Evolutionary conservation across 1,284 basidiomycete genomes (phyloP).

Genomic region (Sporisorium exsertum): DNA sequence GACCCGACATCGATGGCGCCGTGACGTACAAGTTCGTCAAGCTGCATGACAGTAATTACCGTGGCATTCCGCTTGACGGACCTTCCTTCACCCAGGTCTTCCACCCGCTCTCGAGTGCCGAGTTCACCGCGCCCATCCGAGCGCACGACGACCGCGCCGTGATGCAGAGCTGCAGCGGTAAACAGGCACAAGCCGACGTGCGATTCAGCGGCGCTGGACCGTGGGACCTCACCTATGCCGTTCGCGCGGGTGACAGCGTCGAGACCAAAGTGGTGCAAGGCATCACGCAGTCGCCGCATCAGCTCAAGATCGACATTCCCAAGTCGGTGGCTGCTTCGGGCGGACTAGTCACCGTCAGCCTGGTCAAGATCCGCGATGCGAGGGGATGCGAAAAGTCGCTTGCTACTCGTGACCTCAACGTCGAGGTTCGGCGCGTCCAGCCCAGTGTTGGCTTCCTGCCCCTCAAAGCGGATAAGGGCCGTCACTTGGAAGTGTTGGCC

Average conservation of each 20-base stretch:
- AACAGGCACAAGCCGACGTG: constrained; percentile 60
- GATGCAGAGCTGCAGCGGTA: constrained; percentile 65
- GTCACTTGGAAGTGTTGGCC: constrained; percentile 79
- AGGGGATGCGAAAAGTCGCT: constrained; percentile 86
- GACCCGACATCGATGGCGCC: constrained; percentile 87
- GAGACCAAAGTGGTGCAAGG: constrained; percentile 54
- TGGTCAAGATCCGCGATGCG: constrained; percentile 86
- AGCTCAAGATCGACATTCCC: constrained; percentile 69
- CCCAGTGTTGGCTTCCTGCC: constrained; percentile 86
- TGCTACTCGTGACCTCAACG: constrained; percentile 81
- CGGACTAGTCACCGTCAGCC: constrained; percentile 82
- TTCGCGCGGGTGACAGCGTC: constrained; percentile 43
- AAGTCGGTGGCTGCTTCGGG: constrained; percentile 76
- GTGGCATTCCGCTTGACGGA: constrained; percentile 72
- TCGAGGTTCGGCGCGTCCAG: constrained; percentile 87
- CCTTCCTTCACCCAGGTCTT: constrained; percentile 64
- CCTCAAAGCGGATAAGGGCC: constrained; percentile 69
- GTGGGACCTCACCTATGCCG: constrained; percentile 63
- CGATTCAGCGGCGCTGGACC: constrained; percentile 62
- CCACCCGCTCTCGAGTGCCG: constrained; percentile 65
- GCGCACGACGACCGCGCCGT: constrained; percentile 47
- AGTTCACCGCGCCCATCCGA: constrained; percentile 55
- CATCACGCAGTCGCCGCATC: constrained; percentile 60
- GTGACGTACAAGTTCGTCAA: constrained; percentile 86
- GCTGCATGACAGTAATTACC: constrained; percentile 87